phyloP scores from a whole-genome alignment of 2,329 filamentous ascomycete genomes.

The Penicillium sp. region DNA sequence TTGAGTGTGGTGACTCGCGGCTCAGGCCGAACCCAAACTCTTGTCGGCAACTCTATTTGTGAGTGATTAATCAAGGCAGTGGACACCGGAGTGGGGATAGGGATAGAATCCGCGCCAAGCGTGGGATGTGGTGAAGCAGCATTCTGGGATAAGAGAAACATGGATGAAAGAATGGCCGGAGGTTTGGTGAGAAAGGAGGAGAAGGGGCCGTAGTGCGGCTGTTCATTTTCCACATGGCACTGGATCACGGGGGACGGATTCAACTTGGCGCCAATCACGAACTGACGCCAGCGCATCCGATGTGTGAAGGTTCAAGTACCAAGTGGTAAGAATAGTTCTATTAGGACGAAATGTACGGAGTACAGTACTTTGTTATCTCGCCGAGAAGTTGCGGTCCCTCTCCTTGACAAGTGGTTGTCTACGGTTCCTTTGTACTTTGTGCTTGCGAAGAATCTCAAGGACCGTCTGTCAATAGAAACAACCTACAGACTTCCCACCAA shows the following conservation, averaged over 20 bases:
- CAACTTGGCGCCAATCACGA: neutral
- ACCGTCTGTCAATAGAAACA: neutral
- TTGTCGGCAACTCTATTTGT: constrained; percentile 16
- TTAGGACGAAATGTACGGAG: no score
- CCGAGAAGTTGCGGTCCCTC: no score
- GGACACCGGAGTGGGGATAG: neutral
- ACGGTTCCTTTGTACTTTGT: no score
- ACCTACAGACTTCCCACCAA: neutral
- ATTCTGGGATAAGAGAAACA: neutral
- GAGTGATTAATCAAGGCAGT: neutral
- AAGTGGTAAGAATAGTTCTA: neutral
- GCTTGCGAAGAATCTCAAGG: neutral
- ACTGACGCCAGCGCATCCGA: neutral
- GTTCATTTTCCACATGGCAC: neutral
- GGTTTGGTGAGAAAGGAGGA: neutral
- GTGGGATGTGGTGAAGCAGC: neutral
- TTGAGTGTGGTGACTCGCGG: constrained; percentile 17
- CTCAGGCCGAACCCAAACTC: constrained; percentile 29
- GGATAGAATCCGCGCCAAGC: neutral
- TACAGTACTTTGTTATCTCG: neutral
- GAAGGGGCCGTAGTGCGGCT: neutral
- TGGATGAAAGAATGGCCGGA: neutral
- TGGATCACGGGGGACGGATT: neutral
- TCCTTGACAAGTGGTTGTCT: neutral
- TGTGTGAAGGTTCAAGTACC: neutral